phyloP scores from a whole-genome alignment of 257 asterid genomes.

The Przewalskia tangutica region DNA sequence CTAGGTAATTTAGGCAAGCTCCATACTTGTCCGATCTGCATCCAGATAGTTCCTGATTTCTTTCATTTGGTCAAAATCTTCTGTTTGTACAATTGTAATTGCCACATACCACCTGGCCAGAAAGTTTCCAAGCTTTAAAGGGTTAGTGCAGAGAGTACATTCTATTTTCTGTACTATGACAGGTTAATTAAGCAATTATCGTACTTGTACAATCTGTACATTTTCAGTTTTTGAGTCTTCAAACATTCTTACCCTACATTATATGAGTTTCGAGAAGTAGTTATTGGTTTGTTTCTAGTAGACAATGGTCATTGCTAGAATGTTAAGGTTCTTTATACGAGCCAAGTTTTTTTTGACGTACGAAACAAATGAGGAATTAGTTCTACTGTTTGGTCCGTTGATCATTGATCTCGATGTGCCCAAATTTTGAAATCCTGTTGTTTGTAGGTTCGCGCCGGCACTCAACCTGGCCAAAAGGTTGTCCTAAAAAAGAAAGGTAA shows the following conservation, averaged over 20 bases:
- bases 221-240: not conserved
- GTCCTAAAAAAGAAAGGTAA: constrained; percentile 73
- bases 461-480: constrained; percentile 96
- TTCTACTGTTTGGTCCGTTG: not conserved
- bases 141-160: not conserved
- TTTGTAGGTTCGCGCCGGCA: constrained; percentile 79
- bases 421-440: not conserved
- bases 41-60: not conserved
- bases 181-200: not conserved
- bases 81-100: not conserved
- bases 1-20: not conserved
- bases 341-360: not conserved
- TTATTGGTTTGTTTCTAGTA: not conserved
- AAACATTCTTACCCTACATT: not conserved
- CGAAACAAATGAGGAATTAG: not conserved
- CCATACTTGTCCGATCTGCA: not conserved
- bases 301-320: not conserved
- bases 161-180: not conserved
- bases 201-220: not conserved
- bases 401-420: not conserved
- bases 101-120: not conserved
- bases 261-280: not conserved
- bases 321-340: not conserved
- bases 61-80: not conserved
- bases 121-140: not conserved